Base-by-base conservation (phyloP, 169 alveolate genomes). In the Toxoplasma gondii region DNA sequence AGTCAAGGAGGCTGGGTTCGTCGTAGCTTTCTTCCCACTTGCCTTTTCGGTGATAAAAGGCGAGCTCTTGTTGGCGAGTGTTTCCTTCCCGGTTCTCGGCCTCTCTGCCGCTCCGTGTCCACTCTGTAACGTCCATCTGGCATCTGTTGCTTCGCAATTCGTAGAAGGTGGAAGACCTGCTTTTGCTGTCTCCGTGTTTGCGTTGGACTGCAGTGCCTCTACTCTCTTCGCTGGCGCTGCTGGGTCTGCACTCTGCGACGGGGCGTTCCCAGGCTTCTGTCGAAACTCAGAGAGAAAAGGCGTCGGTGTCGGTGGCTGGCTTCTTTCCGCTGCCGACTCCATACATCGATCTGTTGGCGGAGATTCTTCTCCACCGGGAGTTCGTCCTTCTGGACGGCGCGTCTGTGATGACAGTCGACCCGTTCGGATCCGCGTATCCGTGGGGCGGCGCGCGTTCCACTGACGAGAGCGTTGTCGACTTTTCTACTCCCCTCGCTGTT, bases 371-470 rank as follows among this genome's bases (percentile, higher is more conserved):
- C 88, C 93, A 90, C 74, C 93, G 93, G 54, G 93, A 90, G 49
- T 90, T 70, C 88, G 88, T 90, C 49, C 88, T 90, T 44, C 93
- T 90, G 58, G 88, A 90, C 74, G 88, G 93, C 58, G 88, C 86
- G 44, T 78, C 86, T 19, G 86, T n/a, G 39, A 78, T n/a, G 45
- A 38, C 86, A 31, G 86, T n/a, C 49, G 86, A 78, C 44, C 49
- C 45, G 39, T 78, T 78, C 86, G 86, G 86, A 7, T 17, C 39
- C 45, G 19, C 39, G 9, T 19, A 17, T 10, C 39, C 49, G 86
- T 78, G 86, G 86, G 29, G 22, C 44, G 45, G 29, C n/a, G 39
- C 12, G 22, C 34, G 22, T 4, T 4, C 58, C 4, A 12, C 58
- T 49, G 58, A 69, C 82, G 82, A 69, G 27, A 78, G 43, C 74